These are phyloP conservation scores for Hirsutella minnesotensis DNA, from an alignment of 2,329 filamentous ascomycete species.

Conservation along the genomic window DNA sequence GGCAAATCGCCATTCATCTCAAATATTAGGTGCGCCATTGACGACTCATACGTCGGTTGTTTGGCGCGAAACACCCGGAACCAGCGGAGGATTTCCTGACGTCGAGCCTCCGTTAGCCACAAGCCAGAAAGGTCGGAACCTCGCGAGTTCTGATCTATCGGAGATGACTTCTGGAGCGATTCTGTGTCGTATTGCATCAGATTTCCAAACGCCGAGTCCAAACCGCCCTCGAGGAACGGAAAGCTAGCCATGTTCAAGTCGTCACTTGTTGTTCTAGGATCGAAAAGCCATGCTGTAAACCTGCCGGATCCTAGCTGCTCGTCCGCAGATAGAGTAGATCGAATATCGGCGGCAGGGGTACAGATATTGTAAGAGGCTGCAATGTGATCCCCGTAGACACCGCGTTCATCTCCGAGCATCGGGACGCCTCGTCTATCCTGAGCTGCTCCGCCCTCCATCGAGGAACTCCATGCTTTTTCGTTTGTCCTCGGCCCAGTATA, in stretches of 20 bases:
- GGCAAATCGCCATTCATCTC: slow-evolving; percentile 31
- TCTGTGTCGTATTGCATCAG: slow-evolving; percentile 40
- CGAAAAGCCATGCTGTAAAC: slow-evolving; percentile 41
- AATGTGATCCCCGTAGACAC: slow-evolving; percentile 22
- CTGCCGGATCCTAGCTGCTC: slow-evolving; percentile 27
- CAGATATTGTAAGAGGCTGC: slow-evolving; percentile 18
- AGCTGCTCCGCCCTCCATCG: too few species aligned
- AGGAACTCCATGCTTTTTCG: slow-evolving; percentile 6
- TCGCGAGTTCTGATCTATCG: slow-evolving; percentile 29
- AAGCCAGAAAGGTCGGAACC: slow-evolving; percentile 29
- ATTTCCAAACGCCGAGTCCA: slow-evolving; percentile 40
- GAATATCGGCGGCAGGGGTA: slow-evolving; percentile 17
- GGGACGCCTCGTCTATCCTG: slow-evolving; percentile 13
- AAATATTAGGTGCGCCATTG: slow-evolving; percentile 21
- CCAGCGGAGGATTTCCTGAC: slow-evolving; percentile 31
- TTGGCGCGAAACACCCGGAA: slow-evolving; percentile 31
- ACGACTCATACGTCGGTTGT: slow-evolving; percentile 26
- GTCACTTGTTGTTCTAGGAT: slow-evolving; percentile 27
- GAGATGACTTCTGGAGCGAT: slow-evolving; percentile 33
- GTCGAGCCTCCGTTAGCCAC: slow-evolving; percentile 30
- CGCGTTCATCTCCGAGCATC: slow-evolving; percentile 17
- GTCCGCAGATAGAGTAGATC: slow-evolving; percentile 14
- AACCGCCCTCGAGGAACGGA: slow-evolving; percentile 35
- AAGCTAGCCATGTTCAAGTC: slow-evolving; percentile 30
- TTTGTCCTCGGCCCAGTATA: too few species aligned